Evolutionary conservation across 176 grass and related monocot genomes (phyloP).

Genomic region (Cymbopogon citratus): DNA sequence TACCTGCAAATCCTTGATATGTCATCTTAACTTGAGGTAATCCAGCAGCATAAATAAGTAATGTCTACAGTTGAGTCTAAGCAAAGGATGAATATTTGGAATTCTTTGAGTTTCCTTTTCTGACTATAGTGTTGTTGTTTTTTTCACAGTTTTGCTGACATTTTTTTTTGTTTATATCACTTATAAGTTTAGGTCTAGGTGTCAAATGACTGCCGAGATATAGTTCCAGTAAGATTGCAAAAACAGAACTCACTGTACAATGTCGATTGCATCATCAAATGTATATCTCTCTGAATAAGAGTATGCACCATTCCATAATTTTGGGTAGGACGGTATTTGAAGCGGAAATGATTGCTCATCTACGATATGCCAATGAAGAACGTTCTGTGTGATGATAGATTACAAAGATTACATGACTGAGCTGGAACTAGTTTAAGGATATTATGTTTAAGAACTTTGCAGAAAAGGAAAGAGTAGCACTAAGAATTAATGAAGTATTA

Average conservation of each 20-base stretch:
- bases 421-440: conserved; percentile 21
- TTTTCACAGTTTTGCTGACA: background rate
- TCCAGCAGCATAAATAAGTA: background rate
- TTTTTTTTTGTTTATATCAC: background rate
- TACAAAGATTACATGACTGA: background rate
- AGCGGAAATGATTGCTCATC: conserved; percentile 92
- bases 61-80: conserved; percentile 3
- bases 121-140: background rate
- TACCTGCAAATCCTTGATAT: conserved; percentile 59
- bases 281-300: conserved; percentile 96
- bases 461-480: background rate
- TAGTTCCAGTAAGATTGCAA: background rate
- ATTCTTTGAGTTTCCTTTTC: background rate
- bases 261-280: conserved; percentile 72
- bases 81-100: background rate
- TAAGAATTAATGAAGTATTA: background rate
- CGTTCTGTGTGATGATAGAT: conserved; percentile 49
- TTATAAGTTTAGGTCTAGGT: background rate
- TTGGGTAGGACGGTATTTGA: conserved; percentile 93
- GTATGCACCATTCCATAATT: conserved; percentile 80
- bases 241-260: conserved; percentile 70
- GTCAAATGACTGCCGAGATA: background rate
- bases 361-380: conserved; percentile 99
- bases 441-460: background rate
- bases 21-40: conserved; percentile 2